phyloP scores from a whole-genome alignment of 805 yeast genomes.

The Suhomyces sp. region DNA sequence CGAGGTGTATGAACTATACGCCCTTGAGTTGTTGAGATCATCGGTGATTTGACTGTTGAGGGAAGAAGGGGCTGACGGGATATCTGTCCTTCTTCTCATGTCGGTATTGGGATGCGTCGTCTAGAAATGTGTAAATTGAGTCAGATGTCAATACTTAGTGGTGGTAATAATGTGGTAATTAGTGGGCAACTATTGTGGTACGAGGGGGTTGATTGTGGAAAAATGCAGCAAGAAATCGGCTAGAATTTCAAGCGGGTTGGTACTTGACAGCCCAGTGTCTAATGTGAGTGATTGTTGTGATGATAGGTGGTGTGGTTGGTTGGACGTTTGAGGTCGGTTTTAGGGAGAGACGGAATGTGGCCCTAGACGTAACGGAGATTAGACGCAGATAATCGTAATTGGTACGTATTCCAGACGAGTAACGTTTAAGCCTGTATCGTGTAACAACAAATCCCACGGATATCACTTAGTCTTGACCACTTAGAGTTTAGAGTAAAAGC shows the following conservation, averaged over 20 bases:
- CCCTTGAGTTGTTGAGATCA: conserved; percentile 27
- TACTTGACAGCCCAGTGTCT: background rate
- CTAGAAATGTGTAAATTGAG: background rate
- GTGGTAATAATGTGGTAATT: background rate
- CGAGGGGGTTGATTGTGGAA: background rate
- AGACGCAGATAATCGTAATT: background rate
- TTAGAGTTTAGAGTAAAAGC: background rate
- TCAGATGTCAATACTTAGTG: background rate
- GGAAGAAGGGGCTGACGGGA: conserved; percentile 2
- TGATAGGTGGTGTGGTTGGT: background rate
- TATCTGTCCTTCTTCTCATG: conserved; percentile 9
- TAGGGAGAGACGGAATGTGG: background rate
- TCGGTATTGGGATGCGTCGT: background rate
- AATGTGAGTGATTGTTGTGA: background rate
- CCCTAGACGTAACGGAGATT: background rate
- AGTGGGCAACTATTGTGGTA: background rate
- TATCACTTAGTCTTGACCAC: background rate
- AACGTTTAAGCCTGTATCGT: background rate
- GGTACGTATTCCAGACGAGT: background rate
- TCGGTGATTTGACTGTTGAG: conserved; percentile 14
- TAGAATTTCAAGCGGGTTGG: background rate
- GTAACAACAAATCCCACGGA: background rate
- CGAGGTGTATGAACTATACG: conserved; percentile 18
- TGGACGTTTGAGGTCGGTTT: background rate
- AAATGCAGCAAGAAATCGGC: background rate